A percentile compares a stretch with the other conserved stretches of the same genome.
These are phyloP conservation scores for Russula foetens DNA, from an alignment of 768 basidiomycete species.

Conservation along the genomic window DNA sequence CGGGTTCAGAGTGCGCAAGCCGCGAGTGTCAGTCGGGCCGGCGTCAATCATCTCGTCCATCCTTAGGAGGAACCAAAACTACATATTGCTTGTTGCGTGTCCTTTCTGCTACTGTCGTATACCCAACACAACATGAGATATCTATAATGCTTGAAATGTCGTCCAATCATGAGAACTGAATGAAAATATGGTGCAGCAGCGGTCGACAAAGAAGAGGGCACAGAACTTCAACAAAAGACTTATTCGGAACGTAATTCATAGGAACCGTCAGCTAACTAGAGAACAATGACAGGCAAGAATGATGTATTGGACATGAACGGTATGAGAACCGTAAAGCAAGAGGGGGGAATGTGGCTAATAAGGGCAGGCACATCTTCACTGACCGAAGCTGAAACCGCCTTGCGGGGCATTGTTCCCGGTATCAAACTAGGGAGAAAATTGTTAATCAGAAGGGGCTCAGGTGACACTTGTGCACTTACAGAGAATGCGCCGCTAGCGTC, in stretches of 20 bases:
- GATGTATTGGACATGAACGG: constrained; percentile 11
- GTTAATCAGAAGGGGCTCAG: neutral
- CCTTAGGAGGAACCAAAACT: neutral
- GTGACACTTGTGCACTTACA: constrained; percentile 35
- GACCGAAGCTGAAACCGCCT: constrained; percentile 93
- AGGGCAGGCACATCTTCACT: constrained; percentile 32
- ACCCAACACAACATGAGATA: constrained; percentile 14
- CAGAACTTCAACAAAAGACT: constrained; percentile 2
- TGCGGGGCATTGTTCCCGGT: constrained; percentile 74
- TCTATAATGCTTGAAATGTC: constrained; percentile 19
- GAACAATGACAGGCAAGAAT: constrained; percentile 13
- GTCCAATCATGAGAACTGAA: constrained; percentile 10
- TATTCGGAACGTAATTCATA: constrained; percentile 16
- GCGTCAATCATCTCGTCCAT: neutral
- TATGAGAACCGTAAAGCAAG: constrained; percentile 3
- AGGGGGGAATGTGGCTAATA: neutral
- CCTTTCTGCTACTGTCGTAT: constrained; percentile 5
- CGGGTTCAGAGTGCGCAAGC: neutral
- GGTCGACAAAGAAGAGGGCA: constrained; percentile 6
- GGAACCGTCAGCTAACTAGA: constrained; percentile 5
- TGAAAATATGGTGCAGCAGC: constrained; percentile 1
- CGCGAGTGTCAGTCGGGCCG: neutral
- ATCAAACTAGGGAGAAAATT: constrained; percentile 53
- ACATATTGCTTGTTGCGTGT: constrained; percentile 8
- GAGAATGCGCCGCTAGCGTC: constrained; percentile 69